Evolutionary conservation across 768 basidiomycete genomes (phyloP), one percentile per base, ranked within the genome.

Genomic region (Lentinus tigrinus): DNA sequence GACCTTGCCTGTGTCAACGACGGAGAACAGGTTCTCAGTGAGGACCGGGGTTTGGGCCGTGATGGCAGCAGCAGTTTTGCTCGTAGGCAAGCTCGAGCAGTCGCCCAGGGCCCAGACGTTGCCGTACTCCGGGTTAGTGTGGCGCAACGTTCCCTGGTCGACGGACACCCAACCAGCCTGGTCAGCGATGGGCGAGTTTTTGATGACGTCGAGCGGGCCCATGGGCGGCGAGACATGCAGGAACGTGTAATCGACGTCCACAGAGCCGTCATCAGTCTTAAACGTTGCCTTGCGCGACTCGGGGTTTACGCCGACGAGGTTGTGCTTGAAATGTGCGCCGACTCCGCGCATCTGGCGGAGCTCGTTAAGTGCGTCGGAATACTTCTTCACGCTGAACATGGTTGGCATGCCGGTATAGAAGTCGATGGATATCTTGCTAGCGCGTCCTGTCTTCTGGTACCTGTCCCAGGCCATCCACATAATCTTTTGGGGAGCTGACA

Each of bases 401-500:
- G 89, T 82, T 17, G 94, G 93, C 89, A 88, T 90, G 60, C 93
- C 95, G 28, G 89, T 92, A 71, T 89, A 89, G 70, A 96, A 96
- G 57, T 91, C 83, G 60, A 90, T 69, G 50, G 84, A 77, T 64
- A 89, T 79, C 47, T 81, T 77, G 48, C 80, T 77, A 16, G 75
- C 70, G 19, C 89, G 81, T 3, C 78, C 78, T 10, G 89, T 88
- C 67, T 72, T 78, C 56, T 80, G 78, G 70, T 81, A 93, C 47
- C 85, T 77, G 69, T 95, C 91, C 91, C 91, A 93, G 46, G 91
- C 90, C 90, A 94, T 93, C 93, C 93, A 96, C 91, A 96, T 94
- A 53, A 95, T 90, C 74, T 95, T 94, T 69, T 93, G 91, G 19
- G 91, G 89, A 16, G 88, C 89, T 91, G 63, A 40, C n/a, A 38